phyloP scores from a whole-genome alignment of 2,329 filamentous ascomycete genomes.

The Fusarium subtropicale region DNA sequence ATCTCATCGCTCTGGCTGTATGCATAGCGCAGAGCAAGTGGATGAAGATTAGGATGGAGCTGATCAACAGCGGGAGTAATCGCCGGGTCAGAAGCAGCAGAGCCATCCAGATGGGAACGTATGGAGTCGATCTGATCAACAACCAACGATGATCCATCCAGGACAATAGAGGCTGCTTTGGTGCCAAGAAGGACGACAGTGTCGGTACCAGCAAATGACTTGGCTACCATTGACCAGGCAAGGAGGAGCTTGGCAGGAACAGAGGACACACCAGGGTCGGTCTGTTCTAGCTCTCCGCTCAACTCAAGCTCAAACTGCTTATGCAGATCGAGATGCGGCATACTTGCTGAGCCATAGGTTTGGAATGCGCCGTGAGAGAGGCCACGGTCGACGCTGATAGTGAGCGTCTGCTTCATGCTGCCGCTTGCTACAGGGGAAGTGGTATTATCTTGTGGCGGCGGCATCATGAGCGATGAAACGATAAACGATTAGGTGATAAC shows the following conservation, averaged over 20 bases:
- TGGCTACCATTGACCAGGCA: neutral
- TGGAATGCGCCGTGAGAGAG: neutral
- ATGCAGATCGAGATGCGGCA: neutral
- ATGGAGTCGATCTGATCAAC: neutral
- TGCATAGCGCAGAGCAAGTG: neutral
- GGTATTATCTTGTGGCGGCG: conserved; percentile 4
- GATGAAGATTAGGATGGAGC: neutral
- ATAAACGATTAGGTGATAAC: neutral
- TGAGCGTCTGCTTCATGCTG: conserved; percentile 15
- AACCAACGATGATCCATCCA: neutral
- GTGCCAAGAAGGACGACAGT: neutral
- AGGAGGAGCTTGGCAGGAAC: neutral
- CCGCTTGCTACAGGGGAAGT: neutral
- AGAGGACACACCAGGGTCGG: neutral
- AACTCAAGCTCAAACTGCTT: neutral
- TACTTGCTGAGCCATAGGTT: neutral
- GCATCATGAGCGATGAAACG: neutral
- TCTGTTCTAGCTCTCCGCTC: too few relatives aligned
- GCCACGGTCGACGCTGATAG: conserved; percentile 15
- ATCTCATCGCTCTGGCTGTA: neutral
- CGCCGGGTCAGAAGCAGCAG: neutral
- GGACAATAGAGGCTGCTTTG: neutral
- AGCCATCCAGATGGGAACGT: conserved; percentile 1
- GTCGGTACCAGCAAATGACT: neutral
- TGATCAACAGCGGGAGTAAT: neutral